Evolutionary conservation across 345 rosid genomes (phyloP).

Genomic region (Brassica nigra): DNA sequence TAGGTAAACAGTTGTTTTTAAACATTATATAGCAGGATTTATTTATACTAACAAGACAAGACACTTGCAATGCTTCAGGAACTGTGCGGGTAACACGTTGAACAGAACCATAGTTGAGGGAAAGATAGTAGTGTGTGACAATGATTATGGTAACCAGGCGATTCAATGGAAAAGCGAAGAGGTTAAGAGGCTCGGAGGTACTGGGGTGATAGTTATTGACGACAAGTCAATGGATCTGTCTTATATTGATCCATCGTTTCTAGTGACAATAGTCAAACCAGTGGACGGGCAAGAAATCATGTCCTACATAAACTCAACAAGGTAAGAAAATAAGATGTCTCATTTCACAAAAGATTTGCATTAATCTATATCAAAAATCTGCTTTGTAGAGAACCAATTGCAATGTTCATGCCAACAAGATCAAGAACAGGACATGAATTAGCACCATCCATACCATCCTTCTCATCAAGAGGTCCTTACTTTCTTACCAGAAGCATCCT

Average conservation of each 20-base stretch:
- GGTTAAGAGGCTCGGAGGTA: constrained; percentile 55
- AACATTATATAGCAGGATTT: neutral
- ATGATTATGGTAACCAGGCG: constrained; percentile 26
- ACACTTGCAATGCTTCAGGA: constrained; percentile 42
- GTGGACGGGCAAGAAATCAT: constrained; percentile 48
- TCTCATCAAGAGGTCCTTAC: constrained; percentile 80
- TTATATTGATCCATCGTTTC: constrained; percentile 48
- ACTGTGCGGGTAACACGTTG: constrained; percentile 50
- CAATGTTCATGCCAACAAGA: constrained; percentile 59
- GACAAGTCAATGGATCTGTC: constrained; percentile 49
- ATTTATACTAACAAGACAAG: constrained; percentile 4
- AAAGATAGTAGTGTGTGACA: constrained; percentile 63
- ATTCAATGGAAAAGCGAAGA: constrained; percentile 35
- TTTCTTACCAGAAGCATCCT: constrained; percentile 58
- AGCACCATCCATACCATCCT: constrained; percentile 66
- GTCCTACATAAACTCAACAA: constrained; percentile 64
- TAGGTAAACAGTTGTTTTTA: constrained; percentile 43
- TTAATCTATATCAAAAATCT: neutral
- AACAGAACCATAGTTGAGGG: constrained; percentile 50
- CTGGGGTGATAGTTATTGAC: constrained; percentile 51
- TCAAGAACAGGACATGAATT: constrained; percentile 49
- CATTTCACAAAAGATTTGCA: neutral
- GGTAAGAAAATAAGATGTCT: constrained; percentile 35
- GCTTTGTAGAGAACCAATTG: constrained; percentile 57
- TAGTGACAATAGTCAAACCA: constrained; percentile 50